Percentiles rank a stretch among this genome's conserved stretches.
Evolutionary conservation across 2,329 filamentous ascomycete species (phyloP).

Genomic region (Diaporthe australafricana): DNA sequence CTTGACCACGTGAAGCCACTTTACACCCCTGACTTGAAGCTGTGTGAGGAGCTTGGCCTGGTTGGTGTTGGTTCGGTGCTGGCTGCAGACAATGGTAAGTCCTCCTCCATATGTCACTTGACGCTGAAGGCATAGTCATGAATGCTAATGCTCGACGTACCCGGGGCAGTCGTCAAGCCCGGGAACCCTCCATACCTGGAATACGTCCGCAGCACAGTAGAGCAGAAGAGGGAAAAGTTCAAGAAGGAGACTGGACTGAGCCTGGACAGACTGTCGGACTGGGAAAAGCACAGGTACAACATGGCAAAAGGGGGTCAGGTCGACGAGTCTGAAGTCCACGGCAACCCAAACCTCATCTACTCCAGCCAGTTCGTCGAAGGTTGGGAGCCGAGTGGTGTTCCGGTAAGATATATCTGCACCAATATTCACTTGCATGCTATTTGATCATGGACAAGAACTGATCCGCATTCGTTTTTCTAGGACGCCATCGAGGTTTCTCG

Average conservation of each 20-base stretch:
- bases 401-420: conserved; percentile 42
- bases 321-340: conserved; percentile 49
- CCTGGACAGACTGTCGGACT: conserved; percentile 53
- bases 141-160: neutral
- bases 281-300: conserved; percentile 62
- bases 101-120: neutral
- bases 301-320: conserved; percentile 63
- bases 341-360: conserved; percentile 75
- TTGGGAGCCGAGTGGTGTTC: conserved; percentile 75
- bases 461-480: neutral
- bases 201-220: conserved; percentile 74
- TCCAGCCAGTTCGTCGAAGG: conserved; percentile 72
- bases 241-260: conserved; percentile 41
- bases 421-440: neutral
- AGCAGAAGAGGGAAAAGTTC: conserved; percentile 66
- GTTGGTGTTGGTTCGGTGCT: conserved; percentile 72
- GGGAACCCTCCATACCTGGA: conserved; percentile 78
- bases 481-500: conserved; percentile 75
- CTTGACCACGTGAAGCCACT: conserved; percentile 85
- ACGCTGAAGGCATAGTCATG: neutral
- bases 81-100: conserved; percentile 71
- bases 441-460: neutral
- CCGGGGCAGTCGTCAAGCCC: conserved; percentile 67
- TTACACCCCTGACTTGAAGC: conserved; percentile 79
- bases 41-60: conserved; percentile 78